Evolutionary conservation across 1,284 basidiomycete species (phyloP).

Genomic region (Ceratobasidium sp.): DNA sequence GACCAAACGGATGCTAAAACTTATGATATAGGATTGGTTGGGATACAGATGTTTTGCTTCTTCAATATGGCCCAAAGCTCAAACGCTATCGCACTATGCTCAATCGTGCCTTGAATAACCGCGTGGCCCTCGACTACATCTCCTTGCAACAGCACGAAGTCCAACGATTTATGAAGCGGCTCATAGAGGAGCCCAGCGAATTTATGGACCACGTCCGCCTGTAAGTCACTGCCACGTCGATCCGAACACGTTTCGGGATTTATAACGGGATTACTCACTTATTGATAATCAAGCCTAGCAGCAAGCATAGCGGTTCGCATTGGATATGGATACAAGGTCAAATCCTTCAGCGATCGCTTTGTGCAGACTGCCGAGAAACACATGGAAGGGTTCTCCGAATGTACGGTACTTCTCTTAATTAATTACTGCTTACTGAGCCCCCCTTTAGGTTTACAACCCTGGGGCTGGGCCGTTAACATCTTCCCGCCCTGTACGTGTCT

Average conservation of each 20-base stretch:
- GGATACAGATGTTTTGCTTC: slow-evolving; percentile 9
- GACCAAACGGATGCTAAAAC: not conserved
- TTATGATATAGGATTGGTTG: slow-evolving; percentile 4
- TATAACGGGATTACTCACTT: not conserved
- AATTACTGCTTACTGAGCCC: not conserved
- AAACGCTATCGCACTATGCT: slow-evolving; percentile 15
- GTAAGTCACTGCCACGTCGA: not conserved
- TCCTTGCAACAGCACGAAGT: slow-evolving; percentile 8
- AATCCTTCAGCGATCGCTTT: not conserved
- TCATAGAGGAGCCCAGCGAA: not conserved
- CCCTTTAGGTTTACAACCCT: not conserved
- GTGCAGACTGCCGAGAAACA: slow-evolving; percentile 6
- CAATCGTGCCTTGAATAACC: slow-evolving; percentile 14
- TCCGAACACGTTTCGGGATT: not conserved
- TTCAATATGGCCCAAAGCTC: not conserved
- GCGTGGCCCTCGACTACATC: not conserved
- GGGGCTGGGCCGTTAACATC: slow-evolving; percentile 14
- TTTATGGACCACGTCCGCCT: slow-evolving; percentile 8
- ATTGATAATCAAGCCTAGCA: not conserved
- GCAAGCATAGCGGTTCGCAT: slow-evolving; percentile 10
- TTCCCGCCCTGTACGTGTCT: slow-evolving; percentile 1
- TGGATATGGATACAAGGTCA: slow-evolving; percentile 17
- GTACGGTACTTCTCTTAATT: not conserved
- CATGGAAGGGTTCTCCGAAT: slow-evolving; percentile 4
- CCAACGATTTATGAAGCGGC: not conserved